phyloP scores from a whole-genome alignment of 2,329 filamentous ascomycete species.

The Ceratocystis huliohia region DNA sequence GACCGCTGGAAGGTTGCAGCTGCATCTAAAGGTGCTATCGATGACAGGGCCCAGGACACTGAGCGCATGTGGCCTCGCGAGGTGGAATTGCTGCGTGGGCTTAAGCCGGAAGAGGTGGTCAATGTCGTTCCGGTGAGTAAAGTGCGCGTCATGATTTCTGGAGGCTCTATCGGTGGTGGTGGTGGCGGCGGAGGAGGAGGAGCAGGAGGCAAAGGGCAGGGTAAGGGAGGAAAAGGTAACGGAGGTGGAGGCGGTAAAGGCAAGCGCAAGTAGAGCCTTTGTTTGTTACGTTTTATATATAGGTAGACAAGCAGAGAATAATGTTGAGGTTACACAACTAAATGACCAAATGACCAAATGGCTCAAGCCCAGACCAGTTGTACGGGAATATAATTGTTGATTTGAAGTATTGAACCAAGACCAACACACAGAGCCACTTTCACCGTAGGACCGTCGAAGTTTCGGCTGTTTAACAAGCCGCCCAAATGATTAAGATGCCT shows the following conservation, averaged over 20 bases:
- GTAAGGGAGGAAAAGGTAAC: constrained; percentile 27
- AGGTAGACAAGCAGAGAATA: not conserved
- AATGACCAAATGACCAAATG: not conserved
- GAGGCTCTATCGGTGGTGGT: constrained; percentile 35
- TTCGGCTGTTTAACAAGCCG: too few relatives aligned
- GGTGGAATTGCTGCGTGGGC: constrained; percentile 66
- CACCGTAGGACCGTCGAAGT: too few relatives aligned
- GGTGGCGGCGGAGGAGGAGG: constrained; percentile 31
- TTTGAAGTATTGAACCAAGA: not conserved
- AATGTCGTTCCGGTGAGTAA: constrained; percentile 71
- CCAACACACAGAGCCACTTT: too few relatives aligned
- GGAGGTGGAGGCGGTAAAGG: constrained; percentile 31
- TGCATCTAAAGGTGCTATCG: constrained; percentile 43
- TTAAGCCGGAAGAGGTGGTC: constrained; percentile 71
- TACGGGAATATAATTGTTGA: not conserved
- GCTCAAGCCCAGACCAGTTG: too few relatives aligned
- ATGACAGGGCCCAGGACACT: constrained; percentile 46
- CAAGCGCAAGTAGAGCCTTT: constrained; percentile 28
- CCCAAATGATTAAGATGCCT: too few relatives aligned
- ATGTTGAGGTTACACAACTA: not conserved
- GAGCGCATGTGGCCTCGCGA: constrained; percentile 79
- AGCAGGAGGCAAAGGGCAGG: constrained; percentile 25
- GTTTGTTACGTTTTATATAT: not conserved
- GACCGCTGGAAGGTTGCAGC: constrained; percentile 62
- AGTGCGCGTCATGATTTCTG: constrained; percentile 63